These are phyloP conservation scores for Hansenula sp. DNA, from an alignment of 1,139 yeast genomes.

Conservation along the genomic window DNA sequence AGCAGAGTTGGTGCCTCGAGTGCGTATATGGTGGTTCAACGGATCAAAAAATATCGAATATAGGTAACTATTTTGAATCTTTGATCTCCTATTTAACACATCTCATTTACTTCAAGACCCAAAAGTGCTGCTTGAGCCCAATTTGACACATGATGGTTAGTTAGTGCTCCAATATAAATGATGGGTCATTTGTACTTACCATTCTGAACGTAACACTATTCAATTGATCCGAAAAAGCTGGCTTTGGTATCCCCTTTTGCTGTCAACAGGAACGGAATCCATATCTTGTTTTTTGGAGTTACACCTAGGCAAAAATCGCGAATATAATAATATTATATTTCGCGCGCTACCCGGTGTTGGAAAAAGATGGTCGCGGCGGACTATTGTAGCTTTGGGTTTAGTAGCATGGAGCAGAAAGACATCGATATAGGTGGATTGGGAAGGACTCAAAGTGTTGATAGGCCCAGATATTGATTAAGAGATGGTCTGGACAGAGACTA, in stretches of 20 bases:
- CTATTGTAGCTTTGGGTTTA: no score
- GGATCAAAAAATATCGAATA: no score
- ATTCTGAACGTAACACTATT: background rate
- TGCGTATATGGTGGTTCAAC: no score
- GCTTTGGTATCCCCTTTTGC: background rate
- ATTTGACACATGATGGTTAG: background rate
- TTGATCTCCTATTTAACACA: conserved; percentile 1
- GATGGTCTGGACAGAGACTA: conserved; percentile 57
- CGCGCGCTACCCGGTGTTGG: background rate
- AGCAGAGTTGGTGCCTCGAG: no score
- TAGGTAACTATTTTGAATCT: background rate
- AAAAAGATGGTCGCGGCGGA: no score
- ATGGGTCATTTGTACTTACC: no score
- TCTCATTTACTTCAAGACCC: background rate
- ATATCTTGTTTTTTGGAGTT: background rate
- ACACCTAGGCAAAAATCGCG: no score
- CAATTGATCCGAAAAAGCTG: background rate
- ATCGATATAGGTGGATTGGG: no score
- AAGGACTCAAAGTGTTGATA: no score
- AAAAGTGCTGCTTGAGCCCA: background rate
- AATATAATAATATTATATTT: background rate
- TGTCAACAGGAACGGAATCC: background rate
- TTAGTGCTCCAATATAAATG: no score
- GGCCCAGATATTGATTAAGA: background rate
- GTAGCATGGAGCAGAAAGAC: no score